Evolutionary conservation across 2,329 filamentous ascomycete species (phyloP).

Genomic region (Hypoxylon rubiginosum): DNA sequence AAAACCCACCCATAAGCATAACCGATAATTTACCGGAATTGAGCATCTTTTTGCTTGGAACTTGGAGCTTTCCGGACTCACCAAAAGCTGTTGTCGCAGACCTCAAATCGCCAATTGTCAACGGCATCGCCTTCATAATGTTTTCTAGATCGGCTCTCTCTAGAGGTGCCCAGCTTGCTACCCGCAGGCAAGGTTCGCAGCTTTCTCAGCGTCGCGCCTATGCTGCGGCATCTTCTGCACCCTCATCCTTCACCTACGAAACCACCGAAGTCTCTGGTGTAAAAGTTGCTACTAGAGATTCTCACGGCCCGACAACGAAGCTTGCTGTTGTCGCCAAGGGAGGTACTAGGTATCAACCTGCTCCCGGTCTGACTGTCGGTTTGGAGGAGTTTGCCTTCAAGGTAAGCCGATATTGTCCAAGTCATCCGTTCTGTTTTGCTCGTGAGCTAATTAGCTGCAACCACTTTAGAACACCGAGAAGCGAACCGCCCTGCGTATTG

Average conservation of each 20-base stretch:
- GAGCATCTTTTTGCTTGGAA: constrained; percentile 52
- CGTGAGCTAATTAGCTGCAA: constrained; percentile 63
- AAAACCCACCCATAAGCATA: constrained; percentile 21
- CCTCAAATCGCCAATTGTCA: constrained; percentile 65
- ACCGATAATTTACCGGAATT: constrained; percentile 52
- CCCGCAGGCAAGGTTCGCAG: constrained; percentile 69
- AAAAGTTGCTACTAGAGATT: constrained; percentile 93
- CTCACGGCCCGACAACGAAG: constrained; percentile 88
- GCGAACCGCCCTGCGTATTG: constrained; percentile 92
- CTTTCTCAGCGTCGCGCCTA: constrained; percentile 65
- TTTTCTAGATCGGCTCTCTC: constrained; percentile 72
- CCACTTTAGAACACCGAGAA: constrained; percentile 80
- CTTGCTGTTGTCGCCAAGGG: constrained; percentile 94
- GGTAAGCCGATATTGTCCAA: constrained; percentile 64
- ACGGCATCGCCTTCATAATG: constrained; percentile 70
- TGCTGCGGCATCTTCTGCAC: constrained; percentile 65
- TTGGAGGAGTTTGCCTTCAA: constrained; percentile 98
- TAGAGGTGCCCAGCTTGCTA: constrained; percentile 70
- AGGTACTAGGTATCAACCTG: constrained; percentile 90
- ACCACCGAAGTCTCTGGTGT: constrained; percentile 86
- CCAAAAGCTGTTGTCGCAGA: constrained; percentile 48
- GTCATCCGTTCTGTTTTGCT: constrained; percentile 17
- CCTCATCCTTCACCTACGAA: constrained; percentile 86
- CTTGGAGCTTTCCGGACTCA: constrained; percentile 39
- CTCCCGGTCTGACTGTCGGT: constrained; percentile 89